phyloP scores from a whole-genome alignment of 441 rosid genomes.

The Breynia disticha region DNA sequence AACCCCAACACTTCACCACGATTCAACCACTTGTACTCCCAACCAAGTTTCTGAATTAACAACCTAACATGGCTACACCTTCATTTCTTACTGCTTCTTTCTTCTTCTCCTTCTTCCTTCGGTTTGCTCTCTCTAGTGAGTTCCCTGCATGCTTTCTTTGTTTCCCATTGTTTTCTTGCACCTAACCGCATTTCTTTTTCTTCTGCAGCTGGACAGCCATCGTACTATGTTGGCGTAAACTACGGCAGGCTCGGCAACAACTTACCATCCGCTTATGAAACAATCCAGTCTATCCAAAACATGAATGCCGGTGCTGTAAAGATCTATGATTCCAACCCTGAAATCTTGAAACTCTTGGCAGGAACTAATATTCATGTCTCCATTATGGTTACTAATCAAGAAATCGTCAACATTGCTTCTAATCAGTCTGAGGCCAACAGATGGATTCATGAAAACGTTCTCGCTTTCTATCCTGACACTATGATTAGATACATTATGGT shows the following conservation, averaged over 20 bases:
- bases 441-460: constrained; percentile 58
- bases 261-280: constrained; percentile 48
- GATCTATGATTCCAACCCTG: constrained; percentile 58
- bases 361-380: constrained; percentile 50
- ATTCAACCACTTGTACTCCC: not conserved
- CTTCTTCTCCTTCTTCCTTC: constrained; percentile 9
- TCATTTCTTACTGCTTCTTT: constrained; percentile 4
- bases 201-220: constrained; percentile 25
- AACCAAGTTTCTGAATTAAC: not conserved
- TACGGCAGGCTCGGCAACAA: constrained; percentile 67
- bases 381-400: constrained; percentile 52
- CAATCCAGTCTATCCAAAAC: constrained; percentile 44
- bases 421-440: constrained; percentile 38
- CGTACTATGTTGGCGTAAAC: constrained; percentile 55
- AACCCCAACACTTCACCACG: not conserved
- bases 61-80: not conserved
- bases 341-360: constrained; percentile 44
- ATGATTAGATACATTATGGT: constrained; percentile 52
- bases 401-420: constrained; percentile 36
- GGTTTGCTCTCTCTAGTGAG: constrained; percentile 24
- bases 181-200: not conserved
- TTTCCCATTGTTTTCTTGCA: not conserved
- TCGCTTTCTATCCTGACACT: constrained; percentile 47
- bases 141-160: not conserved
- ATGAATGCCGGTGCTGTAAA: constrained; percentile 48